Base-by-base conservation (phyloP, 192 early-diverging fungal genomes). In the Coemansia sp. region DNA sequence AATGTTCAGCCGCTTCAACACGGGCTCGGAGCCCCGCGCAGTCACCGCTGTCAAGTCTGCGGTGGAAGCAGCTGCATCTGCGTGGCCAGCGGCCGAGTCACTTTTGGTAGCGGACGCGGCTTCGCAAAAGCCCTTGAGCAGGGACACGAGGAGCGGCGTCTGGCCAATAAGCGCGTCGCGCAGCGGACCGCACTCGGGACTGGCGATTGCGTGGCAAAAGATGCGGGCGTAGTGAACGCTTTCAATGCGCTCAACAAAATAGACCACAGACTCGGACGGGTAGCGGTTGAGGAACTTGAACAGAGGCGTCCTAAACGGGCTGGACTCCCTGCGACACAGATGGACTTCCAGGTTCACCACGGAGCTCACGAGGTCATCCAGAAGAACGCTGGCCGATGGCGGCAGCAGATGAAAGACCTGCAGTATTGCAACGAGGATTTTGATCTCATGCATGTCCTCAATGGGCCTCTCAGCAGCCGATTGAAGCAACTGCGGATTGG, bases 351-450 rank as follows among this genome's bases (percentile, higher is more conserved):
- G 81, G 7, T 93, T 88, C 6, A 98, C 68, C 1, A 98, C 93
- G 14, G 88, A 86, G 4, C 88, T 87, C 14, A 98, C 91, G 24
- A 99, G 72, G 21, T 98, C 92, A 49, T 93, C 92, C 82, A 99
- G 82, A 59, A 98, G 96, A 19, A 96, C 82, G 79, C 92, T 83
- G 14, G 98, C 98, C 0, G 93, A 86, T 26, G 94, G 71, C 3
- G 96, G 98, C 27, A 99, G 75, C 54, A 98, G 73, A 64, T 94
- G 90, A 68, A 98, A 98, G 0, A 98, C 89, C 55, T 97, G 88
- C 54, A 98, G 70, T 14, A 98, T 97, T 3, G 91, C 93, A 5
- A 96, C 96, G 60, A 98, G 90, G 56, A 99, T 91, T 62, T 90
- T 89, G 59, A 99, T 93, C 64, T 94, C 90, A 44, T 97, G 90